Base-by-base conservation (phyloP, 768 basidiomycete species). In the Omphalotus guepiniiformis region DNA sequence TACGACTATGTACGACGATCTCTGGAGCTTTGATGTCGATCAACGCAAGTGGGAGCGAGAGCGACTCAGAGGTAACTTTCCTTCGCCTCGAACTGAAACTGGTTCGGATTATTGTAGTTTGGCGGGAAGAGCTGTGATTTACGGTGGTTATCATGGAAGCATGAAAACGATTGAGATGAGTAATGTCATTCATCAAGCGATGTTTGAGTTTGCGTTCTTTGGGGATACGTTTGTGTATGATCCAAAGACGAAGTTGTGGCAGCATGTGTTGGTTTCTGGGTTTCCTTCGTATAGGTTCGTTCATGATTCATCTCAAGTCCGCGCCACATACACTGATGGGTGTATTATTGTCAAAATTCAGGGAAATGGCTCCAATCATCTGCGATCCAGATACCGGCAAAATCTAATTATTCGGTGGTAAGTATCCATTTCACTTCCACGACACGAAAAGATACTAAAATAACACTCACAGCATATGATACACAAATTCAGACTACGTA, bases 201-300 rank as follows among this genome's bases (percentile, higher is more conserved):
- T 37, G 30, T 60, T 50, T 47, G 34, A 49, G 12, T 62, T 56
- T 49, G 39, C 55, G 22, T 64, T 60, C 51, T 64, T 53, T 49
- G 59, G 58, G 19, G 63, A 65, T 45, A 59, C 63, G 2, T 63
- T 60, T 52, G 44, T 61, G 13, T 52, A 32, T 38, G 43, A 49
- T 25, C 58, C 52, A 7, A 28, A 32, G 13, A 53, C 25, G 43
- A 47, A 21, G 19, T 22, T 32, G 3, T 63, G 62, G 62, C 51
- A 58, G 45, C 63, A 64, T 18, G 60, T 63, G 23, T 38, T 63
- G 37, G 43, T 57, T 5, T 49, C 52, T 13, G 60, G 60, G 39
- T 62, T 63, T 51, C 62, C 63, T 11, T 60, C 59, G n/a, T 64
- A 64, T 42, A 57, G 62, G n/a, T n/a, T n/a, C n/a, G n/a, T n/a